phyloP scores from a whole-genome alignment of 75 land plant species.

The Picea sitchensis region DNA sequence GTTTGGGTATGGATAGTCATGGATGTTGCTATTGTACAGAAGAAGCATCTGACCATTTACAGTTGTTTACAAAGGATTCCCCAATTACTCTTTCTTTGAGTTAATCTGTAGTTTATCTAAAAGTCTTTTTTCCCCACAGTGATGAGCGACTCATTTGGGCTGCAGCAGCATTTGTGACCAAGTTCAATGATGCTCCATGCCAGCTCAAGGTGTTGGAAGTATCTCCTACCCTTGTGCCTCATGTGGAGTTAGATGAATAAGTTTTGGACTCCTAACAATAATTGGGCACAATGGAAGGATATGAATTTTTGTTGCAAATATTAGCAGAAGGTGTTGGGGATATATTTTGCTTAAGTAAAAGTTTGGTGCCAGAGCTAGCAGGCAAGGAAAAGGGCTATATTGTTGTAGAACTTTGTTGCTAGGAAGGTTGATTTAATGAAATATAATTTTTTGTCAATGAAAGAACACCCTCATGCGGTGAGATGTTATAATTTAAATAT shows the following conservation, averaged over 20 bases:
- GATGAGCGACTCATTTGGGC: constrained; percentile 41
- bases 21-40: background rate
- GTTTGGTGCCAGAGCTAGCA: background rate
- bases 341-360: background rate
- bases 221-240: constrained; percentile 21
- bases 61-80: background rate
- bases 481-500: no score
- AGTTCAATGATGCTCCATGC: constrained; percentile 23
- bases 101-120: background rate
- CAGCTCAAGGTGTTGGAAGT: constrained; percentile 29
- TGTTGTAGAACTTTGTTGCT: background rate
- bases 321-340: background rate
- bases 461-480: no score
- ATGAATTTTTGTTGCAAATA: background rate
- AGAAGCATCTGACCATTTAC: background rate
- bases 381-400: background rate
- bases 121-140: constrained; percentile 12
- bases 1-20: background rate
- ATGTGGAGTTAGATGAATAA: background rate
- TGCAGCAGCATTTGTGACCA: constrained; percentile 32
- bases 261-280: background rate
- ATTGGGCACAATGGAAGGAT: background rate
- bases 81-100: background rate
- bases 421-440: background rate
- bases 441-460: background rate